phyloP scores from a whole-genome alignment of 805 yeast genomes.

The Wickerhamomyces kurtzmanii region DNA sequence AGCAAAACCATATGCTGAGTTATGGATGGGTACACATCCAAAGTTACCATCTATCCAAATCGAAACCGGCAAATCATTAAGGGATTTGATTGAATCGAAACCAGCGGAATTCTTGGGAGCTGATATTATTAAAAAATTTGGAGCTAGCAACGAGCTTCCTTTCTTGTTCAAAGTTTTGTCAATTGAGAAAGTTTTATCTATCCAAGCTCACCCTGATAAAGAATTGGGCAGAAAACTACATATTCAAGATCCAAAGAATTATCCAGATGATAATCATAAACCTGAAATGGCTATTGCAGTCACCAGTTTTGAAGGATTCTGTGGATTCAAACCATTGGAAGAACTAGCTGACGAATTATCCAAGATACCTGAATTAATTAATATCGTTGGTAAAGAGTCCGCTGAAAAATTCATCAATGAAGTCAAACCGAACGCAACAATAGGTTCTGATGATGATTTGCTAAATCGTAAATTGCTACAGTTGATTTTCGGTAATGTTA shows the following conservation, averaged over 20 bases:
- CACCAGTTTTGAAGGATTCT: slow-evolving; percentile 93
- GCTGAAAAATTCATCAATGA: slow-evolving; percentile 43
- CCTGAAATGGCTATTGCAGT: slow-evolving; percentile 99
- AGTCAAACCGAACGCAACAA: slow-evolving; percentile 30
- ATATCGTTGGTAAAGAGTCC: slow-evolving; percentile 55
- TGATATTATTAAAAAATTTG: slow-evolving; percentile 53
- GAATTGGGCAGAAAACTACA: slow-evolving; percentile 68
- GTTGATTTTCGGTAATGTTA: slow-evolving; percentile 68
- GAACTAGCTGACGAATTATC: slow-evolving; percentile 63
- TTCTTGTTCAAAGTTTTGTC: slow-evolving; percentile 91
- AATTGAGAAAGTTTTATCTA: slow-evolving; percentile 84
- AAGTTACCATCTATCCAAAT: slow-evolving; percentile 69
- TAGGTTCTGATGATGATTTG: slow-evolving; percentile 43
- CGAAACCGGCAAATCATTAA: slow-evolving; percentile 45
- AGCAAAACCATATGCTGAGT: slow-evolving; percentile 84
- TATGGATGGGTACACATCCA: slow-evolving; percentile 99
- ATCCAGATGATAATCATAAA: slow-evolving; percentile 97
- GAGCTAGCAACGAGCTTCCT: slow-evolving; percentile 66
- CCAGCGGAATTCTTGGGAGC: slow-evolving; percentile 55
- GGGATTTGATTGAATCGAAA: slow-evolving; percentile 51
- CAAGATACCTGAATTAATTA: slow-evolving; percentile 68
- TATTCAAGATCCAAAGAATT: slow-evolving; percentile 78
- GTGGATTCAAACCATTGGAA: slow-evolving; percentile 90
- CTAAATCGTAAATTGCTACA: slow-evolving; percentile 60
- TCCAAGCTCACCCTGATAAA: slow-evolving; percentile 98